Evolutionary conservation across 1,284 basidiomycete genomes (phyloP), one percentile per base, ranked within the genome.

Genomic region (Leccinum holopus): DNA sequence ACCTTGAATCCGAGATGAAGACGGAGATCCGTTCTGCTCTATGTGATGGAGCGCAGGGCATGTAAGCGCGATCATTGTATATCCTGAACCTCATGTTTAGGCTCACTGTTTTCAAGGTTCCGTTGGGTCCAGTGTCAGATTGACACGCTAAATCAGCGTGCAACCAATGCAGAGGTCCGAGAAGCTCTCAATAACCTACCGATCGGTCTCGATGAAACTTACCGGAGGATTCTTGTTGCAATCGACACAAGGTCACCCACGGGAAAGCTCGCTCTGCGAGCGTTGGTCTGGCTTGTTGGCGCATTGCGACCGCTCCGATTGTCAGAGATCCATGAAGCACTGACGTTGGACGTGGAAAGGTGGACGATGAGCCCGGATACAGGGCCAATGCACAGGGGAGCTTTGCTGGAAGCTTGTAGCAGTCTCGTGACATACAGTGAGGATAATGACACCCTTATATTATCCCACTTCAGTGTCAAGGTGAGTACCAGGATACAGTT

Each of bases 381-480:
- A 10, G 56, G 55, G 3, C 37, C 60, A 28, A 47, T 63, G 51
- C 62, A 63, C 30, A 49, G 18, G 41, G 33, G 33, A 16, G 30
- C 10, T 14, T 49, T 63, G 35, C 14, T 63, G 41, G 33, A 63
- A 3, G 62, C 52, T 3, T 60, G 62, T 12, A 28, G 62, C 1
- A 64, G 63, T 55, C 63, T 64, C 1, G 63, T 64, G 39, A 57
- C 55, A 14, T 47, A 64, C 33, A 56, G 61, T 16, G 63, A 64
- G 10, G 37, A 63, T 4, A 66, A 64, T 14, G 56, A 44, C 8
- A 12, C 62, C 57, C 54, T 65, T 33, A 64, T 64, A 28, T 18
- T 64, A 32, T 65, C 63, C 12, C 63, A 64, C 28, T 64, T 65
- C 5, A 65, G 63, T n/a, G 63, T 65, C 56, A 65, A 63, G 61